These are phyloP conservation scores for Patellifolia procumbens DNA, from an alignment of 179 eudicot genomes.

Conservation along the genomic window DNA sequence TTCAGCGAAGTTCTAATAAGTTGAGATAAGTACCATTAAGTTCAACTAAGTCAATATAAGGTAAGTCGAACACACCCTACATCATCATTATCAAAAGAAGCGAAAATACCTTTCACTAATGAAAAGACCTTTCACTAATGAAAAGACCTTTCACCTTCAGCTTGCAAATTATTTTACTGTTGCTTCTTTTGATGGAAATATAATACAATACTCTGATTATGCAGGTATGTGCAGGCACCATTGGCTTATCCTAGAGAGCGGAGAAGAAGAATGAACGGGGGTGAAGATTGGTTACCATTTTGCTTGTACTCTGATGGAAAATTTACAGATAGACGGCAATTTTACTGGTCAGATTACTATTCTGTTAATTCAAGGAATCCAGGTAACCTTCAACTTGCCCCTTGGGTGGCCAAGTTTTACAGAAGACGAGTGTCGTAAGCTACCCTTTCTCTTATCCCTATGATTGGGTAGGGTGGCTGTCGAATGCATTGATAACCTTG, in stretches of 20 bases:
- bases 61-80: neutral
- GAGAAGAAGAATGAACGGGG: conserved; percentile 69
- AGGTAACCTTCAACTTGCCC: conserved; percentile 53
- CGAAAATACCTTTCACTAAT: neutral
- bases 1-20: too few relatives aligned
- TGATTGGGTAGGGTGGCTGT: neutral
- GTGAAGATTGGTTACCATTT: conserved; percentile 65
- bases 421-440: conserved; percentile 15
- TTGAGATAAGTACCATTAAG: too few relatives aligned
- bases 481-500: neutral
- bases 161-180: neutral
- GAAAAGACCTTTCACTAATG: too few relatives aligned
- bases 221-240: conserved; percentile 75
- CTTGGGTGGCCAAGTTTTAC: conserved; percentile 72
- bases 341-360: conserved; percentile 71
- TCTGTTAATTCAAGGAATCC: conserved; percentile 54
- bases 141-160: neutral
- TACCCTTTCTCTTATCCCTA: neutral
- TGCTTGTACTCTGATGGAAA: conserved; percentile 52
- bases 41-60: too few relatives aligned
- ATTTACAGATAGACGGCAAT: conserved; percentile 40
- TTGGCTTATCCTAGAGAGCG: conserved; percentile 75
- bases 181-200: neutral
- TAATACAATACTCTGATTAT: neutral
- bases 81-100: neutral